Evolutionary conservation across 345 rosid species (phyloP), one percentile per base, ranked within the genome.

Genomic region (Lenwebbia sp.): DNA sequence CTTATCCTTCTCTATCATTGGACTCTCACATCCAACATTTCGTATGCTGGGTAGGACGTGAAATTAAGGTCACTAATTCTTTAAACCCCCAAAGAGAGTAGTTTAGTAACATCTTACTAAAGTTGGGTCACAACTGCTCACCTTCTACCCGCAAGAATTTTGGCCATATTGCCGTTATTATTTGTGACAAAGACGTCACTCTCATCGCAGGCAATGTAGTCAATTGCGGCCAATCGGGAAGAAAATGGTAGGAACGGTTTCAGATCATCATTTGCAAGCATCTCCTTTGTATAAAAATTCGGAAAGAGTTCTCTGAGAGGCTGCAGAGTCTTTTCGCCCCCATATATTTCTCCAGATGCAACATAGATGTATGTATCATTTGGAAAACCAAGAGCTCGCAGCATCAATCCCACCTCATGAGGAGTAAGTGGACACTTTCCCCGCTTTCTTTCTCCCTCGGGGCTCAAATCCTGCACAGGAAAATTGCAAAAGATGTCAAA

Each of bases 111-210:
- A 30, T 22, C 44, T 55, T 55, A n/a, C 84, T 28, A 28, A 37
- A 83, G n/a, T 37, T 25, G 41, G 54, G 84, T 13, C 11, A 23
- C 28, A 83, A n/a, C n/a, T 84, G 84, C 93, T 94, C 88, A 98
- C 99, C 99, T 98, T 93, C 96, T 89, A 84, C 99, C 99, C 14
- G 99, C 97, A 85, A 98, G 99, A 90, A 95, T 95, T 93, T 95
- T 98, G 87, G 99, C 99, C 99, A 98, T 98, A 83, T 98, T 98
- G 89, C 99, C 99, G 70, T 98, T 98, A 85, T 98, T 98, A 75
- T 96, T 98, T 47, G 99, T 94, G 91, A 95, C 93, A 87, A 96
- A 98, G 85, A 96, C 99, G 30, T 98, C 99, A 78, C 99, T 98
- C 88, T 96, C 96, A 50, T 98, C 99, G 83, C 95, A 95, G 84